Percentiles rank a stretch among this genome's conserved stretches.
phyloP scores from a whole-genome alignment of 306 rosid genomes.

The Hippophae rhamnoides region DNA sequence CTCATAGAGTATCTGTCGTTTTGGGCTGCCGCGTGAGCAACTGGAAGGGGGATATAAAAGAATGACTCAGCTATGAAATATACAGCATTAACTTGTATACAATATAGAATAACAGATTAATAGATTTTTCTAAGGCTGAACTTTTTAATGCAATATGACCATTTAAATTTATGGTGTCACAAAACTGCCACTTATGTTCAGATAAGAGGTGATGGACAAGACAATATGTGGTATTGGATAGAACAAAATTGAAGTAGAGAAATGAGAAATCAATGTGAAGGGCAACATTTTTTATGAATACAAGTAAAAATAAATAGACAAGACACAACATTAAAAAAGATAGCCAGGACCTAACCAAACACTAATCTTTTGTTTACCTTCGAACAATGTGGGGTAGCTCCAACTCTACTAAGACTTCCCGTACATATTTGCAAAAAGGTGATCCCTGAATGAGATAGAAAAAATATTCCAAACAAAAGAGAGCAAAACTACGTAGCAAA shows the following conservation, averaged over 20 bases:
- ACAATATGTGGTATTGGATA: not conserved
- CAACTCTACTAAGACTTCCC: constrained; percentile 82
- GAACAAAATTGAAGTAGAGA: no score
- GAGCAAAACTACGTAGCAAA: not conserved
- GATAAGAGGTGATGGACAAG: not conserved
- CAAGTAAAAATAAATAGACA: no score
- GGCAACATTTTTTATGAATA: no score
- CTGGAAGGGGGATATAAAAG: constrained; percentile 33
- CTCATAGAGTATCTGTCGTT: constrained; percentile 53
- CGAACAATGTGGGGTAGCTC: constrained; percentile 76
- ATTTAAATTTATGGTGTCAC: no score
- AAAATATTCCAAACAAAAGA: not conserved
- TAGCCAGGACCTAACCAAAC: not conserved
- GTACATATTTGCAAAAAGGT: constrained; percentile 93
- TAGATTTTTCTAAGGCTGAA: no score
- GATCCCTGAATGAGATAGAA: constrained; percentile 61
- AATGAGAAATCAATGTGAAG: no score
- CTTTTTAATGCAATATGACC: no score
- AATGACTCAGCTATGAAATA: not conserved
- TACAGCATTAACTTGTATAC: no score
- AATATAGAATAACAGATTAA: no score
- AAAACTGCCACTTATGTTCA: not conserved
- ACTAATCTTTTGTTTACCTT: constrained; percentile 31
- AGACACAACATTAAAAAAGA: no score
- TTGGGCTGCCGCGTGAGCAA: constrained; percentile 93